Conservation (phyloP, 495 filamentous ascomycete genomes). For the Xylaria cubensis region DNA sequence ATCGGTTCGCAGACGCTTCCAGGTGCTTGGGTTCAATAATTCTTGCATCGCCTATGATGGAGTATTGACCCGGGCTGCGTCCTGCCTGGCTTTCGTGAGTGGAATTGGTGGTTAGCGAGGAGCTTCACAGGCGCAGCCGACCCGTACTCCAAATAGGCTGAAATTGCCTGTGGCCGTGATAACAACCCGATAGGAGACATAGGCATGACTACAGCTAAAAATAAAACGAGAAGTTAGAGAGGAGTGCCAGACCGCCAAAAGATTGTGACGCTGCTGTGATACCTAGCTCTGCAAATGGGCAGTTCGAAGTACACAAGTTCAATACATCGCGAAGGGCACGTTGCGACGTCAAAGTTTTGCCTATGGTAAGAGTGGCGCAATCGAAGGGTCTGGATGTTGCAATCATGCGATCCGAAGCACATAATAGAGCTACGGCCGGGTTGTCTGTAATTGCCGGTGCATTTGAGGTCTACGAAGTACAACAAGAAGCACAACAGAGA, state of each 20-base stretch:
- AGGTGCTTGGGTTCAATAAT: slow-evolving; percentile 17
- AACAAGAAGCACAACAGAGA: background rate
- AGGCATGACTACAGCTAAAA: background rate
- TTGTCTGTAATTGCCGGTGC: background rate
- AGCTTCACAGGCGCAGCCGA: background rate
- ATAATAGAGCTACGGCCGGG: background rate
- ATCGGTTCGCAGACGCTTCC: slow-evolving; percentile 2
- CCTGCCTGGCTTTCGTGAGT: background rate
- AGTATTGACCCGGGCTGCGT: background rate
- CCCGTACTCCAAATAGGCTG: slow-evolving; percentile 14
- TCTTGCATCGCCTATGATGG: slow-evolving; percentile 11
- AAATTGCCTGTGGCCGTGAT: background rate
- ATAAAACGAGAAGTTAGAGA: background rate
- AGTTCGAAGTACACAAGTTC: background rate
- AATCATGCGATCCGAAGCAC: background rate
- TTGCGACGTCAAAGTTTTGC: background rate
- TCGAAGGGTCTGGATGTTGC: background rate
- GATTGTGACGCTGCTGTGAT: background rate
- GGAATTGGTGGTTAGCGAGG: slow-evolving; percentile 4
- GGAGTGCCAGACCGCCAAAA: background rate
- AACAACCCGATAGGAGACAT: background rate
- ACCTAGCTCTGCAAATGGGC: background rate
- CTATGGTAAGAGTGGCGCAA: background rate
- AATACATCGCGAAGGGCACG: background rate
- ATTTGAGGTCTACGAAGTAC: background rate